Evolutionary conservation across 768 basidiomycete species (phyloP).

Genomic region (Leccinum fibrillosum): DNA sequence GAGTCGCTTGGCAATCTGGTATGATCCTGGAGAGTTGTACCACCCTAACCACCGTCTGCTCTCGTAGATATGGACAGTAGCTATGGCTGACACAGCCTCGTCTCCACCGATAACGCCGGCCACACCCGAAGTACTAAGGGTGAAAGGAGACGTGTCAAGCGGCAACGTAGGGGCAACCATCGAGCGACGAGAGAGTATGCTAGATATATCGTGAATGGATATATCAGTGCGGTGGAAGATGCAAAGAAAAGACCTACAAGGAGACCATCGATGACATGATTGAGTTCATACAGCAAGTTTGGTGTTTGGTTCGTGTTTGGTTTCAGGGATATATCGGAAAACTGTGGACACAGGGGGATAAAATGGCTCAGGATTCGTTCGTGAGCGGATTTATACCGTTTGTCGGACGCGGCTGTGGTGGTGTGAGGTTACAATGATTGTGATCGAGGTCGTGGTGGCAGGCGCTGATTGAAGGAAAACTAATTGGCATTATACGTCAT

Average conservation of each 20-base stretch:
- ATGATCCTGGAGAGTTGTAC: constrained; percentile 39
- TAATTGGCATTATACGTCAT: too few relatives aligned
- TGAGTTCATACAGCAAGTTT: constrained; percentile 1
- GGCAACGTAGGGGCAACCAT: constrained; percentile 10
- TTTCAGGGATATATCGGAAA: constrained; percentile 1
- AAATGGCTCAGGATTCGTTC: not conserved
- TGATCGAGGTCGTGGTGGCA: too few relatives aligned
- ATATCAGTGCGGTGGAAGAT: constrained; percentile 15
- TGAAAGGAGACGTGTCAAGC: constrained; percentile 21
- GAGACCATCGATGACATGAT: not conserved
- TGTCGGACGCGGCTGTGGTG: not conserved
- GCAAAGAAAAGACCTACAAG: constrained; percentile 5
- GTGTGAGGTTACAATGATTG: too few relatives aligned
- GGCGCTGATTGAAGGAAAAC: too few relatives aligned
- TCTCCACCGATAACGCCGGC: constrained; percentile 38
- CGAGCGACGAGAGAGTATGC: constrained; percentile 13
- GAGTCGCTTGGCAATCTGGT: constrained; percentile 33
- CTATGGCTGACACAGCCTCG: constrained; percentile 38
- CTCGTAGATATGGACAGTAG: constrained; percentile 34
- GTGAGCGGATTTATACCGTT: not conserved
- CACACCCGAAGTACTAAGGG: constrained; percentile 32
- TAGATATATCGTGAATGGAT: constrained; percentile 19
- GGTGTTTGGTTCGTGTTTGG: not conserved
- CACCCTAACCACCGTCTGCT: constrained; percentile 35
- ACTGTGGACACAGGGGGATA: not conserved